These are phyloP conservation scores for Linnemannia schmuckeri DNA, from an alignment of 192 early-diverging fungal species.

Conservation along the genomic window DNA sequence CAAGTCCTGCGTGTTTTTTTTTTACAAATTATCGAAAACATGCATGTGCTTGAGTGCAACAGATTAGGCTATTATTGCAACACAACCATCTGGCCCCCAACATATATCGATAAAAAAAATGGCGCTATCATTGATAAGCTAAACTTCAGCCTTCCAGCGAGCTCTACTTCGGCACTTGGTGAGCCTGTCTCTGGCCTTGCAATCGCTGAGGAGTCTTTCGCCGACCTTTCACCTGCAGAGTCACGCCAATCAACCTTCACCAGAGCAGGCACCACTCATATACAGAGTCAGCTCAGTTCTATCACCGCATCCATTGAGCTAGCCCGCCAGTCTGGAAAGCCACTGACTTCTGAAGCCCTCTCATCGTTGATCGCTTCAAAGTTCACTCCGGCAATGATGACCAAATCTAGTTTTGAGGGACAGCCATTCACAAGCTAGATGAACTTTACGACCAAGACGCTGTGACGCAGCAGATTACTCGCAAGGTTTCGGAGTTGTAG, in stretches of 20 bases:
- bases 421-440: constrained; percentile 1
- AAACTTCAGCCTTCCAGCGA: too few relatives aligned
- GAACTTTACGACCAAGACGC: neutral
- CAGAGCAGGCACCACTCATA: neutral
- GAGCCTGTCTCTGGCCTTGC: neutral
- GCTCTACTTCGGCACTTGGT: neutral
- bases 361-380: neutral
- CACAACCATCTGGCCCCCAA: too few relatives aligned
- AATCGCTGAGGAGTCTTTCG: neutral
- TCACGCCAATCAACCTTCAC: neutral
- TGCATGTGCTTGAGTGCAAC: too few relatives aligned
- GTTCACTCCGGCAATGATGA: neutral
- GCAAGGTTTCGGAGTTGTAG: neutral
- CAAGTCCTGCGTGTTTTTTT: too few relatives aligned
- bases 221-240: neutral
- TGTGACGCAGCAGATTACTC: neutral
- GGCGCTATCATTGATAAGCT: too few relatives aligned
- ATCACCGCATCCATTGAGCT: neutral
- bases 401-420: constrained; percentile 1
- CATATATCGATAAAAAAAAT: too few relatives aligned
- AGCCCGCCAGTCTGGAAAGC: constrained; percentile 5
- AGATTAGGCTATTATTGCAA: too few relatives aligned
- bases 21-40: too few relatives aligned
- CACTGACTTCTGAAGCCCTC: neutral
- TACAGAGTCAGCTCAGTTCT: constrained; percentile 1